These are phyloP conservation scores for Nigrograna mackinnonii DNA, from an alignment of 2,329 filamentous ascomycete genomes.

Conservation along the genomic window DNA sequence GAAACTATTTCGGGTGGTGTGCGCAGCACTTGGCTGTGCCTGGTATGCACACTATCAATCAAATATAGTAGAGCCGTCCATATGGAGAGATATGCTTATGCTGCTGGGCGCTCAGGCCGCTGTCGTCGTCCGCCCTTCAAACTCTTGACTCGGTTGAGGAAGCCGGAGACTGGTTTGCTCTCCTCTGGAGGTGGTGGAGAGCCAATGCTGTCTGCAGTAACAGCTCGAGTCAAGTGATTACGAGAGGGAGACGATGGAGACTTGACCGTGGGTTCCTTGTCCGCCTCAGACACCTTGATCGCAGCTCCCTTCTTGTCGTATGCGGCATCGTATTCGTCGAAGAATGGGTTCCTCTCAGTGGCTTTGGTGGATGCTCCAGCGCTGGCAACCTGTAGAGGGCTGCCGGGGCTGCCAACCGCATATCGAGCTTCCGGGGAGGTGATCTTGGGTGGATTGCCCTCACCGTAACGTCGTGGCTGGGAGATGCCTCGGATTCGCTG, in stretches of 20 bases:
- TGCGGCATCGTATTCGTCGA: conserved; percentile 73
- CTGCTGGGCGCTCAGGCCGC: conserved; percentile 35
- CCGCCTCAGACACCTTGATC: conserved; percentile 55
- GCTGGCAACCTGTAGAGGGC: conserved; percentile 34
- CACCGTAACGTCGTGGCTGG: conserved; percentile 66
- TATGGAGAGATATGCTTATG: conserved; percentile 22
- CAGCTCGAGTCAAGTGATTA: conserved; percentile 31
- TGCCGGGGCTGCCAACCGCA: conserved; percentile 25
- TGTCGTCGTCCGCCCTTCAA: conserved; percentile 39
- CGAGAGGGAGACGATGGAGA: conserved; percentile 33
- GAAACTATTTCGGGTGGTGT: too few species aligned
- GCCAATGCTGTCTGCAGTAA: conserved; percentile 35
- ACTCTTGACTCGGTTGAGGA: conserved; percentile 42
- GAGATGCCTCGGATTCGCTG: conserved; percentile 88
- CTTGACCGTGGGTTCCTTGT: conserved; percentile 17
- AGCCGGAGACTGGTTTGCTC: too few species aligned
- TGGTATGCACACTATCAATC: conserved; percentile 10
- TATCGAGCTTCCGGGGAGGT: conserved; percentile 59
- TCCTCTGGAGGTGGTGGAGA: conserved; percentile 29
- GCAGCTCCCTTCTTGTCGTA: conserved; percentile 67
- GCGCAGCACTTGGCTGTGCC: conserved; percentile 1
- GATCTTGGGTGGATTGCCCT: conserved; percentile 45
- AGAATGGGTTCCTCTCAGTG: conserved; percentile 74
- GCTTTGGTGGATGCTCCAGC: conserved; percentile 47
- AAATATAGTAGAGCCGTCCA: conserved; percentile 1